These are phyloP conservation scores for Pyrenopolyporus hunteri DNA, from an alignment of 495 filamentous ascomycete species.

Conservation along the genomic window DNA sequence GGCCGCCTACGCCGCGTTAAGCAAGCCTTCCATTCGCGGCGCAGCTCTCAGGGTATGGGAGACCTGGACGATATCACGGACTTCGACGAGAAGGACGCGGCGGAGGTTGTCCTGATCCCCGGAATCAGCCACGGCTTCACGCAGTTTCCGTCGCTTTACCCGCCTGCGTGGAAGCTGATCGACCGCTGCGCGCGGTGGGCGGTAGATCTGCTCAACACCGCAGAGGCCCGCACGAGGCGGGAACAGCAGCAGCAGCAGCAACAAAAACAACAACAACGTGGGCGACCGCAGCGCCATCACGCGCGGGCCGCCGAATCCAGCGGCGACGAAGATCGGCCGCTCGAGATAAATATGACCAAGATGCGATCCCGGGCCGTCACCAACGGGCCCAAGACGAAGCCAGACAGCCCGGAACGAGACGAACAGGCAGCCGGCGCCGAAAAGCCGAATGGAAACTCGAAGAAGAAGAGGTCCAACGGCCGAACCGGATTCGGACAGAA, in stretches of 20 bases:
- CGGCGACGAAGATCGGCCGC: constrained; percentile 76
- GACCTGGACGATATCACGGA: constrained; percentile 44
- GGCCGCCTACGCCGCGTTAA: constrained; percentile 86
- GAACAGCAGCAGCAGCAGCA: no score
- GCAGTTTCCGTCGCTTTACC: constrained; percentile 85
- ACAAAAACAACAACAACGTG: no score
- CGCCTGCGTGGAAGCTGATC: constrained; percentile 84
- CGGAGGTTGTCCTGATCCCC: constrained; percentile 83
- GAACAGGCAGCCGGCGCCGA: constrained; percentile 13
- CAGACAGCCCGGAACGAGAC: constrained; percentile 4
- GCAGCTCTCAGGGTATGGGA: constrained; percentile 21
- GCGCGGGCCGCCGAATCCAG: constrained; percentile 65
- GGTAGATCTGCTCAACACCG: constrained; percentile 65
- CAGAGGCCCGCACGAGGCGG: constrained; percentile 47
- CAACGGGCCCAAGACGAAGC: constrained; percentile 40
- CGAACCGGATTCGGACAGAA: constrained; percentile 45
- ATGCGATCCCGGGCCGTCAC: constrained; percentile 38
- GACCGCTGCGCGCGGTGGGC: constrained; percentile 78
- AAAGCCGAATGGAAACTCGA: constrained; percentile 42
- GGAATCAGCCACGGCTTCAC: constrained; percentile 91
- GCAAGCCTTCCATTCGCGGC: constrained; percentile 57
- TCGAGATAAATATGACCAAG: constrained; percentile 74
- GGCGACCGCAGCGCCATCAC: constrained; percentile 44
- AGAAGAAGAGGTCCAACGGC: constrained; percentile 42
- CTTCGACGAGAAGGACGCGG: constrained; percentile 77